Percentiles rank a stretch among this genome's conserved stretches.
phyloP scores from a whole-genome alignment of 495 filamentous ascomycete genomes.

The Amorphotheca resinae region DNA sequence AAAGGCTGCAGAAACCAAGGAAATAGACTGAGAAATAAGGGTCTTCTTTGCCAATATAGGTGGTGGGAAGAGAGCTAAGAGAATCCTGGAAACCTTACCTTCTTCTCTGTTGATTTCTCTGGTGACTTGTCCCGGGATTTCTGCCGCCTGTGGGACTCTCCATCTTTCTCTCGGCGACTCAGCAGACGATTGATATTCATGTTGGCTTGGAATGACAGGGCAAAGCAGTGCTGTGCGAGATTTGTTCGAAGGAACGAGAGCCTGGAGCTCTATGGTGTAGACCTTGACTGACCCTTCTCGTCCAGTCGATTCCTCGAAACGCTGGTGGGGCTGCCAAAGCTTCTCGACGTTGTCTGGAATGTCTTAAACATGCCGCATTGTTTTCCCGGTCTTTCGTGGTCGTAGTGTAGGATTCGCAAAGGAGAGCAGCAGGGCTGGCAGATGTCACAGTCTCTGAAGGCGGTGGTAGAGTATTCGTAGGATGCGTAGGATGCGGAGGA shows the following conservation, averaged over 20 bases:
- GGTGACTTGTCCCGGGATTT: slow-evolving; percentile 25
- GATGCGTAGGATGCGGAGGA: too few species aligned
- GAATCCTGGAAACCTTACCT: slow-evolving; percentile 15
- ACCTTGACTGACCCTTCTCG: neutral
- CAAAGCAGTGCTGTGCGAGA: neutral
- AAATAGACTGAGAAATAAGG: slow-evolving; percentile 17
- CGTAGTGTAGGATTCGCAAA: neutral
- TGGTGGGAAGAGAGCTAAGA: slow-evolving; percentile 12
- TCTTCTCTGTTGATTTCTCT: slow-evolving; percentile 24
- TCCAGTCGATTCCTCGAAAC: neutral
- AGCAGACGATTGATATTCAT: slow-evolving; percentile 53
- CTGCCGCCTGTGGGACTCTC: slow-evolving; percentile 31
- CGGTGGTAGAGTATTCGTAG: too few species aligned
- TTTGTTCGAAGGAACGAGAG: neutral
- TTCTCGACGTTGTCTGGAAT: slow-evolving; percentile 9
- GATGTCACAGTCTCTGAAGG: too few species aligned
- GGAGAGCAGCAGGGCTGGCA: too few species aligned
- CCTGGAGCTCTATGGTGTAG: neutral
- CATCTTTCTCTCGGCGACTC: slow-evolving; percentile 58
- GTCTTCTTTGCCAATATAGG: slow-evolving; percentile 4
- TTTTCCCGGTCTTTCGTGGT: neutral
- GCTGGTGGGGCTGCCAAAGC: slow-evolving; percentile 11
- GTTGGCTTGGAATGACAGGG: neutral
- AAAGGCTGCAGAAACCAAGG: slow-evolving; percentile 21
- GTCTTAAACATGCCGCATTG: slow-evolving; percentile 9